Evolutionary conservation across 2,329 filamentous ascomycete species (phyloP).

Genomic region (Paecilomyces fulvus): DNA sequence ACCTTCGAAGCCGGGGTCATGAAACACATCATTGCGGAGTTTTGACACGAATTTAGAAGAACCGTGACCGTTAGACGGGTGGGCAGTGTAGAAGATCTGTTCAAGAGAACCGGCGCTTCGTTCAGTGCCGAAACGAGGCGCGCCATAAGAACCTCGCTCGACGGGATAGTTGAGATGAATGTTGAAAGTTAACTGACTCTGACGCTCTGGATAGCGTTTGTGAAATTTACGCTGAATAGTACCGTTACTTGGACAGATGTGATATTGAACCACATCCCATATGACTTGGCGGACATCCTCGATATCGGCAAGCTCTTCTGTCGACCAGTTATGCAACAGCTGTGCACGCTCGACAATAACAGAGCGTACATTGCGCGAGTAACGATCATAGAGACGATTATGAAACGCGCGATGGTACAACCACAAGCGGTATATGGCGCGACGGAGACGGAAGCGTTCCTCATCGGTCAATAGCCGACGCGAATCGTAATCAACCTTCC

Average conservation of each 20-base stretch:
- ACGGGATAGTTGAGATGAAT: conserved; percentile 45
- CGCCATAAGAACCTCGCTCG: conserved; percentile 3
- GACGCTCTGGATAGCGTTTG: conserved; percentile 45
- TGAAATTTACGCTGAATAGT: conserved; percentile 51
- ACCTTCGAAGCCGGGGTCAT: conserved; percentile 50
- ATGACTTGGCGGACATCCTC: conserved; percentile 51
- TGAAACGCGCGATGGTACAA: conserved; percentile 53
- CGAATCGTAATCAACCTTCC: conserved; percentile 49
- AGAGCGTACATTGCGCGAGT: conserved; percentile 39
- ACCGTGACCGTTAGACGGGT: conserved; percentile 12
- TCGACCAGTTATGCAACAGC: conserved; percentile 52
- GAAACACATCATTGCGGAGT: conserved; percentile 39
- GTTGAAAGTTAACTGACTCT: conserved; percentile 43
- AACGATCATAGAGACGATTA: conserved; percentile 42
- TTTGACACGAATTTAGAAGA: conserved; percentile 36
- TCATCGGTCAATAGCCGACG: conserved; percentile 43
- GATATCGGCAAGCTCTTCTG: conserved; percentile 49
- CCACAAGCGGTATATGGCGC: conserved; percentile 54
- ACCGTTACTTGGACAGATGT: conserved; percentile 55
- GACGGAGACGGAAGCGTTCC: conserved; percentile 46
- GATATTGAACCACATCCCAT: conserved; percentile 47
- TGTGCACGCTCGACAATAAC: conserved; percentile 45
- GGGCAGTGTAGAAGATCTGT: conserved; percentile 16
- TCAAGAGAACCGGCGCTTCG: conserved; percentile 5
- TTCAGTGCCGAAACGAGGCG: conserved; percentile 1